Evolutionary conservation across 192 early-diverging fungal species (phyloP).

Genomic region (Oehlia diaphana): DNA sequence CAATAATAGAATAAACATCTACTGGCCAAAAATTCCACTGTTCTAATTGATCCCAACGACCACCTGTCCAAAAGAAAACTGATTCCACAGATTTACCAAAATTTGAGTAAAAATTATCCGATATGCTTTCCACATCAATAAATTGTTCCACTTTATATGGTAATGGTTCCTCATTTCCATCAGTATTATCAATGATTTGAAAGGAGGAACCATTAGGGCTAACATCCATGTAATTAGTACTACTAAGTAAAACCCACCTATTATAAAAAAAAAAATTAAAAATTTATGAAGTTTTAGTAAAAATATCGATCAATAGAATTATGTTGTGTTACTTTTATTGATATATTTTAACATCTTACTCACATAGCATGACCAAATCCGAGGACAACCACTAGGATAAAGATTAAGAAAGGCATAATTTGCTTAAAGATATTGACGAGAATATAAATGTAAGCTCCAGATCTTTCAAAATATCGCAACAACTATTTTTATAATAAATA

Average conservation of each 20-base stretch:
- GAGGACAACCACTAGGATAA: neutral
- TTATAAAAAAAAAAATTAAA: neutral
- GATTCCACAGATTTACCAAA: neutral
- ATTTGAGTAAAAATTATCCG: neutral
- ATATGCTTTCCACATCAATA: neutral
- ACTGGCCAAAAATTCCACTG: constrained; percentile 18
- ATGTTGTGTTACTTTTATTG: neutral
- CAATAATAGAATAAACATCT: constrained; percentile 11
- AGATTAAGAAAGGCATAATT: neutral
- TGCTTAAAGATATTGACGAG: neutral
- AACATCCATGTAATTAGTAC: neutral
- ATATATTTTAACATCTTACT: neutral
- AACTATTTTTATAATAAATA: neutral
- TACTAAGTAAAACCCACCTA: neutral
- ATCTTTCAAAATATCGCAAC: neutral
- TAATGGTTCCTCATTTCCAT: neutral
- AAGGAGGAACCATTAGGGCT: neutral
- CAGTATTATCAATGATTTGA: neutral
- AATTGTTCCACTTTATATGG: neutral
- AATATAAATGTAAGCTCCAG: constrained; percentile 17
- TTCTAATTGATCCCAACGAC: constrained; percentile 23
- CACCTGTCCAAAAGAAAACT: constrained; percentile 21
- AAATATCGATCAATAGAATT: neutral
- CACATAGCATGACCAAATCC: constrained; percentile 21
- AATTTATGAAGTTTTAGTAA: neutral